Conservation (phyloP, 2,329 filamentous ascomycete genomes). For the Mycosphaerelloides madeirae region DNA sequence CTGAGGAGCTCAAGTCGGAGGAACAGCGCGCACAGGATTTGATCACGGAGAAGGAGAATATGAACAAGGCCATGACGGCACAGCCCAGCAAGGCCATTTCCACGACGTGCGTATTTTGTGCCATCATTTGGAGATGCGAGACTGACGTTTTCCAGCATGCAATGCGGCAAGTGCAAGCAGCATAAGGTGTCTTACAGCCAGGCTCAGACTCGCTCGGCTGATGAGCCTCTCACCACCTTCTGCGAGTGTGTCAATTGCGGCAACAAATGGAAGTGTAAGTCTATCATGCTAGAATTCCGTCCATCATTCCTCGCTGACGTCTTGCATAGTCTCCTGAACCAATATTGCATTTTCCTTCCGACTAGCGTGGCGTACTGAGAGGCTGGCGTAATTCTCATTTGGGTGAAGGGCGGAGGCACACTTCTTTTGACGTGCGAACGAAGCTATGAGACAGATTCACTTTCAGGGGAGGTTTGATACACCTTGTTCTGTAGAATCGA, state of each 20-base stretch:
- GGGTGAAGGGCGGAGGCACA: no score
- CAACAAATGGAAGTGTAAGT: conserved; percentile 46
- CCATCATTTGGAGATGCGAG: no score
- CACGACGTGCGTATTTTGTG: conserved; percentile 26
- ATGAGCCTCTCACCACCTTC: conserved; percentile 71
- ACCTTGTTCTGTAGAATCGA: no score
- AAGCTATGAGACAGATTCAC: no score
- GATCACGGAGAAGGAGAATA: conserved; percentile 81
- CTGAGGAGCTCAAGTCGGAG: conserved; percentile 85
- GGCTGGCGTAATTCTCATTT: no score
- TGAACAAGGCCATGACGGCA: conserved; percentile 94
- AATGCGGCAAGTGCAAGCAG: conserved; percentile 87
- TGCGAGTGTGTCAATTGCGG: conserved; percentile 52
- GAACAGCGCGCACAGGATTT: conserved; percentile 72
- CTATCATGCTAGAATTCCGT: no score
- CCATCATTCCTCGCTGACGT: no score
- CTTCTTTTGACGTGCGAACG: no score
- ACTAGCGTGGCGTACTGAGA: no score
- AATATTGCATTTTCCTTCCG: no score
- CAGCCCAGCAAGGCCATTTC: conserved; percentile 81
- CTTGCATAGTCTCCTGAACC: no score
- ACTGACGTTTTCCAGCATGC: conserved; percentile 55
- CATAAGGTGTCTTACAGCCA: conserved; percentile 94
- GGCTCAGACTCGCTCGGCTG: conserved; percentile 89
- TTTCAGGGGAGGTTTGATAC: no score